Conservation (phyloP, 495 filamentous ascomycete genomes). For the Cercophora scortea region DNA sequence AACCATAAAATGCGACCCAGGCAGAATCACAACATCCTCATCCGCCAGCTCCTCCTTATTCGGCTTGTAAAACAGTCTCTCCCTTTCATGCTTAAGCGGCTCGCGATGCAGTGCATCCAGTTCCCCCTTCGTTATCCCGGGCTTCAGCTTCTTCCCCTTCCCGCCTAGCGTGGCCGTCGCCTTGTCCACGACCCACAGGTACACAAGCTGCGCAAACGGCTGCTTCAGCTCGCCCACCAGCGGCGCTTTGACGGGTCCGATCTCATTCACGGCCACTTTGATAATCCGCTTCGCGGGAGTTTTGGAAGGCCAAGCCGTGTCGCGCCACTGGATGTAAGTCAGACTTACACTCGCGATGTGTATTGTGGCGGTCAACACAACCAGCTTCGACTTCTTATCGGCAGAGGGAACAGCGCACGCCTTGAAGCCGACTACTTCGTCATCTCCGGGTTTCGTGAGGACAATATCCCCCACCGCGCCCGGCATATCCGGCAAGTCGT, state of each 20-base stretch:
- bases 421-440: too few species aligned
- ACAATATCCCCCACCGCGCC: too few species aligned
- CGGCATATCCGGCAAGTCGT: too few species aligned
- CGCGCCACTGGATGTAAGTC: neutral
- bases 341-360: neutral
- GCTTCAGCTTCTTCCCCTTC: neutral
- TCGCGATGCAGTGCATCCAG: neutral
- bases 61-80: neutral
- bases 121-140: neutral
- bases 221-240: slow-evolving; percentile 26
- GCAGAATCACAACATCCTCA: neutral
- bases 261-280: neutral
- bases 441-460: too few species aligned
- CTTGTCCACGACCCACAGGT: slow-evolving; percentile 6
- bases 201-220: slow-evolving; percentile 33
- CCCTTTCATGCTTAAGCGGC: neutral
- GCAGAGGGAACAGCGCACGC: too few species aligned
- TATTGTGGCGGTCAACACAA: neutral
- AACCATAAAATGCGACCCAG: slow-evolving; percentile 1
- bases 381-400: neutral
- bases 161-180: neutral
- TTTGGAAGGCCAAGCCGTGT: neutral
- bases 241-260: slow-evolving; percentile 1
- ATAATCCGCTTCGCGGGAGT: neutral
- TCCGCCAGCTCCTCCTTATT: neutral